phyloP scores from a whole-genome alignment of 2,329 filamentous ascomycete species.

The Aspergillus amoenus region DNA sequence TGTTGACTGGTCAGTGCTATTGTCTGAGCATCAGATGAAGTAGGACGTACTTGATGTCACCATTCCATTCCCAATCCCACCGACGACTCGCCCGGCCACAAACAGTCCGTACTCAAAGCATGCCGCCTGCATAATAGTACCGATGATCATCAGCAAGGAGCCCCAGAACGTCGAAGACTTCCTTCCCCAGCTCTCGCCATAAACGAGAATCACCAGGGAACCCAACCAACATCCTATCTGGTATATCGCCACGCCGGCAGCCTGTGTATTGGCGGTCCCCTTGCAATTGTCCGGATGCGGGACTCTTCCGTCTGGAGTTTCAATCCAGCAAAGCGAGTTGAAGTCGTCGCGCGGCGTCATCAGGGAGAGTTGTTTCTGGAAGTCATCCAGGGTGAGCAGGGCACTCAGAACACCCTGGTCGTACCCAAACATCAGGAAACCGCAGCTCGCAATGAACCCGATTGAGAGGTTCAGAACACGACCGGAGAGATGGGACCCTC shows the following conservation, averaged over 20 bases:
- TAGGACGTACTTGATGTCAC: not conserved
- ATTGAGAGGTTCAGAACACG: no score
- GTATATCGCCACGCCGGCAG: not conserved
- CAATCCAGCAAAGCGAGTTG: no score
- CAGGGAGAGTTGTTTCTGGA: no score
- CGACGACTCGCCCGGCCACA: not conserved
- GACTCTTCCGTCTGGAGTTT: no score
- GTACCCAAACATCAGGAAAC: not conserved
- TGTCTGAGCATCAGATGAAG: no score
- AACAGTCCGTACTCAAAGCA: not conserved
- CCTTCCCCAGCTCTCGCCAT: not conserved
- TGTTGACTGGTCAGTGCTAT: no score
- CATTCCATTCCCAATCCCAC: not conserved
- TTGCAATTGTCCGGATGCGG: no score
- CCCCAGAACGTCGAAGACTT: not conserved
- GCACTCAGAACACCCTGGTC: not conserved
- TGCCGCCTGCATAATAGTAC: not conserved
- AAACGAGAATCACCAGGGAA: not conserved
- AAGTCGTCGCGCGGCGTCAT: not conserved
- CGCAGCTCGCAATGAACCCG: no score
- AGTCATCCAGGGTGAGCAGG: no score
- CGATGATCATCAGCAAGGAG: not conserved
- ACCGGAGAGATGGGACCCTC: no score
- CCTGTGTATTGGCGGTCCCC: not conserved
- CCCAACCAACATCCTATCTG: not conserved